Conservation (phyloP, 1,139 yeast species). For the Blastobotrys malaysiensis region DNA sequence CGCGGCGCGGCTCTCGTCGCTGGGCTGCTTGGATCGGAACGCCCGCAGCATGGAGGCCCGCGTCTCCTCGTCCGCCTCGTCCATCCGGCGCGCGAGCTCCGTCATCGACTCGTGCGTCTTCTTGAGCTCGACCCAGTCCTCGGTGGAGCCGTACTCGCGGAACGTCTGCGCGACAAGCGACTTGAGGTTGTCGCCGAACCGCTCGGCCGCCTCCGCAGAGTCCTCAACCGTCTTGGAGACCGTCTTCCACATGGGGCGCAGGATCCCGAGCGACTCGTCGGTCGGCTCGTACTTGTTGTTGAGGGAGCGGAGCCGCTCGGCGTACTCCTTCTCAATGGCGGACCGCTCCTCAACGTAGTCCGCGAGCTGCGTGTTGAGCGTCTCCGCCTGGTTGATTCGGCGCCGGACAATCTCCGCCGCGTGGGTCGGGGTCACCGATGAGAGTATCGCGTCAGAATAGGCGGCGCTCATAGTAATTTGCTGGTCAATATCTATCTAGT, state of each 20-base stretch:
- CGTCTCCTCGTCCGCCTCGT: slow-evolving; percentile 18
- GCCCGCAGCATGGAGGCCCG: slow-evolving; percentile 7
- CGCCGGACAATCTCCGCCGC: slow-evolving; percentile 31
- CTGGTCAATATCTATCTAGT: background rate
- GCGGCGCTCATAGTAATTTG: slow-evolving; percentile 14
- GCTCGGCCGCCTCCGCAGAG: slow-evolving; percentile 27
- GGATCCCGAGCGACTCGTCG: slow-evolving; percentile 28
- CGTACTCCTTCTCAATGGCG: slow-evolving; percentile 33
- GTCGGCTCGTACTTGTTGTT: slow-evolving; percentile 21
- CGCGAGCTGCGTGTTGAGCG: slow-evolving; percentile 31
- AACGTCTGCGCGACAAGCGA: slow-evolving; percentile 33
- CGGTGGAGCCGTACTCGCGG: slow-evolving; percentile 21
- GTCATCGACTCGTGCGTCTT: slow-evolving; percentile 27
- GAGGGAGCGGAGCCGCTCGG: slow-evolving; percentile 33
- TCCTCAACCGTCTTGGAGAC: slow-evolving; percentile 27
- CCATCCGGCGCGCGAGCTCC: slow-evolving; percentile 24
- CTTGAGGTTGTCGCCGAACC: slow-evolving; percentile 29
- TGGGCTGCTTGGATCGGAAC: slow-evolving; percentile 19
- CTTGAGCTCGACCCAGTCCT: slow-evolving; percentile 30
- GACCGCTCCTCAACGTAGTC: slow-evolving; percentile 36
- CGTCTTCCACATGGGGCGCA: slow-evolving; percentile 32
- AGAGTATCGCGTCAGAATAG: slow-evolving; percentile 31
- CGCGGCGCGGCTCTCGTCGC: slow-evolving; percentile 26
- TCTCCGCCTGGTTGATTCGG: slow-evolving; percentile 28
- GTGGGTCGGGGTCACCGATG: slow-evolving; percentile 27